These are phyloP conservation scores for Salix exigua DNA, from an alignment of 345 rosid genomes.

Conservation along the genomic window DNA sequence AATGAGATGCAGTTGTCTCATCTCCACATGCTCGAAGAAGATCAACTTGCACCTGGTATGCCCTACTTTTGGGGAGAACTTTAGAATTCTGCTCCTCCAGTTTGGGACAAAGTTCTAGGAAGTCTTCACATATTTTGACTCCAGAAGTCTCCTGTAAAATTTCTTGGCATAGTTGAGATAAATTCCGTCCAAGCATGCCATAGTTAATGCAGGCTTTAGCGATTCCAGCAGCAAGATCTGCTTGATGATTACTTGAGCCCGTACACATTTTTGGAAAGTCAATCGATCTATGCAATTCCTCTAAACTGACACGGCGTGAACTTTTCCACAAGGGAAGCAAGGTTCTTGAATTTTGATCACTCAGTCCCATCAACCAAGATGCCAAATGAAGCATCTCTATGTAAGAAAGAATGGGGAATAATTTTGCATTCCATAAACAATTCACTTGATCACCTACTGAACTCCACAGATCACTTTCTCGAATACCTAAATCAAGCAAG, in stretches of 20 bases:
- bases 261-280: conserved; percentile 79
- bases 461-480: conserved; percentile 76
- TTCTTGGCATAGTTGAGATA: conserved; percentile 78
- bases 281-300: conserved; percentile 89
- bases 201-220: conserved; percentile 83
- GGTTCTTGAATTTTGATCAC: conserved; percentile 35
- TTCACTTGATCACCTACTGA: conserved; percentile 46
- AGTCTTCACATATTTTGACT: conserved; percentile 57
- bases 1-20: conserved; percentile 48
- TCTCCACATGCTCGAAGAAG: conserved; percentile 77
- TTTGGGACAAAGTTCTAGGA: conserved; percentile 63
- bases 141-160: conserved; percentile 68
- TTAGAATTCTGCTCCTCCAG: conserved; percentile 75
- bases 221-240: conserved; percentile 92
- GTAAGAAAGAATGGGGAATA: conserved; percentile 71
- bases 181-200: conserved; percentile 84
- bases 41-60: conserved; percentile 89
- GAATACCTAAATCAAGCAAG: conserved; percentile 63
- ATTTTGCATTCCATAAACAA: conserved; percentile 92
- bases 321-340: conserved; percentile 65
- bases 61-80: conserved; percentile 85
- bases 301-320: conserved; percentile 82
- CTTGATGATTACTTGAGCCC: conserved; percentile 84
- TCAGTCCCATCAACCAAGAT: conserved; percentile 90
- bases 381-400: conserved; percentile 72